Conservation (phyloP, 768 basidiomycete genomes). For the Mycena maculata region DNA sequence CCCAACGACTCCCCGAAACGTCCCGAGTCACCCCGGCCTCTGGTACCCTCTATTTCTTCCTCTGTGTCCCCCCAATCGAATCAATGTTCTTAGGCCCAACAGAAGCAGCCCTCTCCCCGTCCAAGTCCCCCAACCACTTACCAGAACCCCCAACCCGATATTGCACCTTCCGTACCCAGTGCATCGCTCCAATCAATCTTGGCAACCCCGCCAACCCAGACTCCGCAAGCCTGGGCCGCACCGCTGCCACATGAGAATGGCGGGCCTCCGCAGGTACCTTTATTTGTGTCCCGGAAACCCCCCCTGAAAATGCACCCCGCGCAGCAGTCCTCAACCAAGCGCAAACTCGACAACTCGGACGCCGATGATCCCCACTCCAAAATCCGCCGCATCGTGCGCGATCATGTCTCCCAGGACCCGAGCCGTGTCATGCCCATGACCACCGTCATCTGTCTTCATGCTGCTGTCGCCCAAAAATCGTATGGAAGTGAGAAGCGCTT, state of each 20-base stretch:
- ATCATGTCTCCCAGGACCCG: conserved; percentile 83
- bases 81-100: conserved; percentile 12
- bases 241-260: conserved; percentile 44
- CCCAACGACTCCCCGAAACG: not conserved
- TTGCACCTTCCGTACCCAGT: conserved; percentile 16
- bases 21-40: conserved; percentile 11
- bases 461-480: conserved; percentile 95
- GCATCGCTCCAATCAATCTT: conserved; percentile 58
- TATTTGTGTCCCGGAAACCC: conserved; percentile 17
- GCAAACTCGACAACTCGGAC: conserved; percentile 77
- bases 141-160: conserved; percentile 17
- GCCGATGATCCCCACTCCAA: conserved; percentile 78
- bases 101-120: conserved; percentile 13
- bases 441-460: conserved; percentile 89
- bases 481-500: conserved; percentile 97
- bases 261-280: conserved; percentile 52
- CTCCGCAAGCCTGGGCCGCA: conserved; percentile 53
- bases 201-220: conserved; percentile 59
- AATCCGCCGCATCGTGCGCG: conserved; percentile 86
- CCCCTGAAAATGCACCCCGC: conserved; percentile 22
- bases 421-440: conserved; percentile 88
- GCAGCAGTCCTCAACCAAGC: conserved; percentile 67
- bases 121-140: not conserved
- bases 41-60: conserved; percentile 11
- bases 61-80: not conserved